A percentile compares a stretch with the other conserved stretches of the same genome.
Evolutionary conservation across 2,329 filamentous ascomycete species (phyloP).

Genomic region (Lecanicillium sp.): DNA sequence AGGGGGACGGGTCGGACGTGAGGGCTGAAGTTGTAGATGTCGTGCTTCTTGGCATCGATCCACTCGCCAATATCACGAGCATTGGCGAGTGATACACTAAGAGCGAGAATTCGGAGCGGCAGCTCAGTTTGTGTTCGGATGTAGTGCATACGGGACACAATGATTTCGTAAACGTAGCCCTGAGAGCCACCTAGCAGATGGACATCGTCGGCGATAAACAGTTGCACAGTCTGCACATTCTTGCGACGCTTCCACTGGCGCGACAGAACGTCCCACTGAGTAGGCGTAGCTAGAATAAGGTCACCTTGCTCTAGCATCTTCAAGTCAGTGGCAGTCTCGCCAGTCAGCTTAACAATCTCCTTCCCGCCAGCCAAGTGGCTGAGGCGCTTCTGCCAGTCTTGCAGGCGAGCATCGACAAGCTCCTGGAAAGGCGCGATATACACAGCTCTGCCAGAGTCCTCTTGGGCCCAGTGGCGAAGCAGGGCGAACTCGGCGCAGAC

Average conservation of each 20-base stretch:
- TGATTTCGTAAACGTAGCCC: constrained; percentile 89
- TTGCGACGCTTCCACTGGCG: constrained; percentile 95
- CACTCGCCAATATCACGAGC: constrained; percentile 93
- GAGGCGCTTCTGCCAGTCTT: constrained; percentile 81
- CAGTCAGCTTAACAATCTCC: constrained; percentile 85
- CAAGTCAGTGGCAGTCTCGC: constrained; percentile 85
- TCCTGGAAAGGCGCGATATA: constrained; percentile 96
- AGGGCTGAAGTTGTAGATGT: constrained; percentile 97
- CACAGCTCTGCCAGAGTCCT: constrained; percentile 63
- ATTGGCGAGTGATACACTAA: constrained; percentile 89
- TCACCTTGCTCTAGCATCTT: constrained; percentile 84
- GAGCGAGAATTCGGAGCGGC: constrained; percentile 76
- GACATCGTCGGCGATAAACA: constrained; percentile 93
- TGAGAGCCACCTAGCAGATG: constrained; percentile 83
- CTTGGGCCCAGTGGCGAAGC: constrained; percentile 71
- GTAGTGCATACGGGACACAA: constrained; percentile 97
- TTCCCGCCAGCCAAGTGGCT: constrained; percentile 71
- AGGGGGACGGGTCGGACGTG: constrained; percentile 82
- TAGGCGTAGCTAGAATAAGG: constrained; percentile 83
- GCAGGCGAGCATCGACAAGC: constrained; percentile 72
- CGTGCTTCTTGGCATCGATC: constrained; percentile 97
- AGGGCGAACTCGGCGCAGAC: constrained; percentile 93
- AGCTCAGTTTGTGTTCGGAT: constrained; percentile 85
- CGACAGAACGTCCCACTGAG: constrained; percentile 93
- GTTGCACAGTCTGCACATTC: constrained; percentile 82